Evolutionary conservation across 768 basidiomycete species (phyloP).

Genomic region (Cyclocybe aegerita): DNA sequence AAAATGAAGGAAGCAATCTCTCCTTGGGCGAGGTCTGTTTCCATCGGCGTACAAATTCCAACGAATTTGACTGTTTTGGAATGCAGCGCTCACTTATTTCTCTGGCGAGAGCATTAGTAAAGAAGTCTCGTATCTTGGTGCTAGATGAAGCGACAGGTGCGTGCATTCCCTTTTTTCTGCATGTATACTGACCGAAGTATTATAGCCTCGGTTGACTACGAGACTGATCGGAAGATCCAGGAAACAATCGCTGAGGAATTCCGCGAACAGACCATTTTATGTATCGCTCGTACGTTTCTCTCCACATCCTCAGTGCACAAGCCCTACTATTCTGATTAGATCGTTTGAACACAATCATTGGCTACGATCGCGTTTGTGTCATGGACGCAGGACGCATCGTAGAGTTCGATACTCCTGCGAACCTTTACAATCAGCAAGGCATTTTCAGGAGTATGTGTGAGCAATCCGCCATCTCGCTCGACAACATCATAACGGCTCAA

Average conservation of each 20-base stretch:
- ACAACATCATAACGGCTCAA: constrained; percentile 40
- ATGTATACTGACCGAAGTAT: background rate
- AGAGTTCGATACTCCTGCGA: constrained; percentile 80
- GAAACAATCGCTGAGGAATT: constrained; percentile 85
- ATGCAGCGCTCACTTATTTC: constrained; percentile 75
- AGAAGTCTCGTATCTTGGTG: constrained; percentile 78
- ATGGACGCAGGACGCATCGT: constrained; percentile 76
- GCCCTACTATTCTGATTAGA: constrained; percentile 40
- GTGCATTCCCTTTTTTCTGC: background rate
- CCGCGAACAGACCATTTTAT: constrained; percentile 76
- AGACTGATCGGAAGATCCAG: constrained; percentile 89
- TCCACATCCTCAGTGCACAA: too few species aligned
- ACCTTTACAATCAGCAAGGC: constrained; percentile 55
- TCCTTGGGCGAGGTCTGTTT: constrained; percentile 60
- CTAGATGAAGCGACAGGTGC: constrained; percentile 86
- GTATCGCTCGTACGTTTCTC: constrained; percentile 71
- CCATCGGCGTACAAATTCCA: constrained; percentile 10
- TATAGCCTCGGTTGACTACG: constrained; percentile 77
- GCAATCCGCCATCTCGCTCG: constrained; percentile 64
- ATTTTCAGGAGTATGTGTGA: constrained; percentile 87
- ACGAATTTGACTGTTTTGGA: background rate
- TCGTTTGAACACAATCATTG: constrained; percentile 81
- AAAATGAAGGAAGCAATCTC: constrained; percentile 82
- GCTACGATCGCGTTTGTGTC: constrained; percentile 88
- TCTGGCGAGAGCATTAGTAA: constrained; percentile 84